Base-by-base conservation (phyloP, 805 yeast genomes). In the Saturnispora sanitii region DNA sequence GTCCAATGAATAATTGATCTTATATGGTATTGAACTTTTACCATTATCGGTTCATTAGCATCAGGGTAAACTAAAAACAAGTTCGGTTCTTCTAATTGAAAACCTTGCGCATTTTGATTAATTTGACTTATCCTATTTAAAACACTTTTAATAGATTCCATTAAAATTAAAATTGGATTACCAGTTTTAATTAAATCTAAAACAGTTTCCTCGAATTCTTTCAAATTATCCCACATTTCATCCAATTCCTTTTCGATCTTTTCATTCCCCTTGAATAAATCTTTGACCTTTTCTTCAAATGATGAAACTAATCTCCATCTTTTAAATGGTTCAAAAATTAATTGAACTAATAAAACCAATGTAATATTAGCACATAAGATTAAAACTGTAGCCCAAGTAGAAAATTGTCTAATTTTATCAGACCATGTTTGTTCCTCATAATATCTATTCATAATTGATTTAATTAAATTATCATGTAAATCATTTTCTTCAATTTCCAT, bases 341-440 rank as follows among this genome's bases (percentile, higher is more conserved):
- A 65, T 49, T 94, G 95, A 15, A 94, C 92, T 6, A 83, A 66
- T 3, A 87, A 54, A 48, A 92, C 87, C 21, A 94, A 59, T 7
- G 82, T 38, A 20, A 90, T 70, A 62, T 92, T 92, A 47, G 86
- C 71, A 1, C 86, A 92, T 94, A 88, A 86, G 33, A 92, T 67
- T 4, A 79, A 64, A 70, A 92, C 77, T 0, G 99, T 92, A 2
- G 97, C 98, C 94, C 96, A 92, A 0, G 97, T 88, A 5, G 95
- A 84, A 4, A 94, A 86, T 49, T 88, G 73, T 45, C 98, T 68
- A 45, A 92, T 92, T 60, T 88, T 88, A 61, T 92, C 98, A 2
- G 96, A 85, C 97, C 98, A 92, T 6, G 92, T 77, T 60, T 92
- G 97, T 54, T 92, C 99, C 57, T 92, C 97, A 47, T 90, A 95